phyloP scores from a whole-genome alignment of 768 basidiomycete genomes.

The Amanita muscaria region DNA sequence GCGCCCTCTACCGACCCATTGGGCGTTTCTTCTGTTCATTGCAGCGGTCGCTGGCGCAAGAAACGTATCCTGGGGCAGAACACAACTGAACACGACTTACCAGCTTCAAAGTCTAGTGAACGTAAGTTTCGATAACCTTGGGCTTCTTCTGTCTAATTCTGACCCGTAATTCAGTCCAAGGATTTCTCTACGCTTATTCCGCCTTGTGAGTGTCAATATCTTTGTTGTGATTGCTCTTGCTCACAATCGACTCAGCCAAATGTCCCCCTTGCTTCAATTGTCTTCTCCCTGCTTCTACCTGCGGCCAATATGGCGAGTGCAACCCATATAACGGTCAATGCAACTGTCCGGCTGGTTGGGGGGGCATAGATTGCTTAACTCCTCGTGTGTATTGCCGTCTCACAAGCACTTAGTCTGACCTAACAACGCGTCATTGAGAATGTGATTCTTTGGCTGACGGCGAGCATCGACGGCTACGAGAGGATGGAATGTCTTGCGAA shows the following conservation, averaged over 20 bases:
- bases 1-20: not conserved
- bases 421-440: conserved; percentile 36
- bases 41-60: not conserved
- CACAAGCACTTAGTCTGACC: conserved; percentile 6
- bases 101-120: not conserved
- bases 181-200: conserved; percentile 16
- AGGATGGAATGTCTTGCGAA: conserved; percentile 66
- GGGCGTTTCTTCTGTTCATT: not conserved
- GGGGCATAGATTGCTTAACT: conserved; percentile 87
- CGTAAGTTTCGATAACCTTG: not conserved
- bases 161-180: too few relatives aligned
- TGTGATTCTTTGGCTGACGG: conserved; percentile 94
- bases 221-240: too few relatives aligned
- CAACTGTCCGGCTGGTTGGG: conserved; percentile 96
- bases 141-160: not conserved
- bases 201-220: conserved; percentile 11
- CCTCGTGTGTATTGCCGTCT: conserved; percentile 56
- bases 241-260: conserved; percentile 29
- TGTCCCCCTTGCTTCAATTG: conserved; percentile 97
- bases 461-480: conserved; percentile 71
- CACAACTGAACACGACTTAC: not conserved
- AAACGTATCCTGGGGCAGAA: not conserved
- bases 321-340: conserved; percentile 92
- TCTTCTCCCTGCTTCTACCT: conserved; percentile 81
- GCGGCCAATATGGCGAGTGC: conserved; percentile 89